Conservation (phyloP, 202 grass and related monocot species). For the Saccharum hybrid region DNA sequence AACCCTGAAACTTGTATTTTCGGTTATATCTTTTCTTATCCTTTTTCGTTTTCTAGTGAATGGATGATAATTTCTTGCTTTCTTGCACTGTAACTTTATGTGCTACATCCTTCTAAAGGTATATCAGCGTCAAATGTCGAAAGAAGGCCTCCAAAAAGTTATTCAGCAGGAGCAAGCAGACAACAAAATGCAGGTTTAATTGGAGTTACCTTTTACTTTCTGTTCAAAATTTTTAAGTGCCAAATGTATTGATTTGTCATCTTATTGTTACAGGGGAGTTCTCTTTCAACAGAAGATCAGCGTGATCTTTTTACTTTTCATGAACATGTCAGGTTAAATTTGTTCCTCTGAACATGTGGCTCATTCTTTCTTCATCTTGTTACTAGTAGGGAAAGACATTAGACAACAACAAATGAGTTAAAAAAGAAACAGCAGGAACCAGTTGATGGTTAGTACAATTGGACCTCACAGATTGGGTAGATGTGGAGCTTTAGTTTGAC, state of each 20-base stretch:
- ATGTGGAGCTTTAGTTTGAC: neutral
- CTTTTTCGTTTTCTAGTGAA: slow-evolving; percentile 20
- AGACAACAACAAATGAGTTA: neutral
- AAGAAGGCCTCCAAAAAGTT: slow-evolving; percentile 95
- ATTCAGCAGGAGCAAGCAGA: slow-evolving; percentile 81
- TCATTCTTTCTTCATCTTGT: slow-evolving; percentile 30
- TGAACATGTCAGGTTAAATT: slow-evolving; percentile 76
- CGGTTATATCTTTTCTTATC: slow-evolving; percentile 23
- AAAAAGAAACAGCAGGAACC: slow-evolving; percentile 6
- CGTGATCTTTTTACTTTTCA: slow-evolving; percentile 93
- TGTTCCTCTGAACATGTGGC: slow-evolving; percentile 32
- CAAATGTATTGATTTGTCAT: slow-evolving; percentile 35
- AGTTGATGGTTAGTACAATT: slow-evolving; percentile 24
- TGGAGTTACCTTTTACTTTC: slow-evolving; percentile 35
- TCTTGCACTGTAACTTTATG: slow-evolving; percentile 24
- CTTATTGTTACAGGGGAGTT: slow-evolving; percentile 75
- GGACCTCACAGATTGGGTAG: neutral
- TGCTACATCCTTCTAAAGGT: slow-evolving; percentile 56
- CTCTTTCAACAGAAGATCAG: slow-evolving; percentile 86
- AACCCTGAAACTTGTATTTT: slow-evolving; percentile 46
- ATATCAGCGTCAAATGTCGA: slow-evolving; percentile 97
- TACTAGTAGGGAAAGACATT: slow-evolving; percentile 34
- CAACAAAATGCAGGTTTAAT: slow-evolving; percentile 64
- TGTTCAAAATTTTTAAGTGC: slow-evolving; percentile 26
- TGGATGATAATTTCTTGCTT: slow-evolving; percentile 36